Percentiles rank a stretch among this genome's conserved stretches.
phyloP scores from a whole-genome alignment of 305 asterid species.

The Stenogyne calaminthoides region DNA sequence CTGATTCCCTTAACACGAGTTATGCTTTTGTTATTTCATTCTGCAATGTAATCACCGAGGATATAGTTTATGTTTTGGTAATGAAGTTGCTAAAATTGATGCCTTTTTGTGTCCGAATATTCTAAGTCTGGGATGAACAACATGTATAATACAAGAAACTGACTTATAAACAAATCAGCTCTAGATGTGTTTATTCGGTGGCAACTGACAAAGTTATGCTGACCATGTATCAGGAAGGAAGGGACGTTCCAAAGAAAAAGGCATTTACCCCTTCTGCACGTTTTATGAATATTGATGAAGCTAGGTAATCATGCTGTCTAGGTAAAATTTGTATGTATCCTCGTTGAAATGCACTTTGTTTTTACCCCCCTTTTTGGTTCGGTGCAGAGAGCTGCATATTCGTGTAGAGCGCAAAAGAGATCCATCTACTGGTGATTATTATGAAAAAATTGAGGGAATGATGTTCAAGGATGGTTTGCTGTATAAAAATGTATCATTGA shows the following conservation, averaged over 20 bases:
- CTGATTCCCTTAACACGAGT: neutral
- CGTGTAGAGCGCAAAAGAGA: constrained; percentile 82
- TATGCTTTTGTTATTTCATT: neutral
- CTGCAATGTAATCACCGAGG: neutral
- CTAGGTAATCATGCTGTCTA: constrained; percentile 51
- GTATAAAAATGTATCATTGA: constrained; percentile 75
- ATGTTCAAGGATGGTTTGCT: constrained; percentile 90
- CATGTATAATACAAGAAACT: neutral
- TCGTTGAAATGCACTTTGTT: neutral
- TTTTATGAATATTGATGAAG: constrained; percentile 84
- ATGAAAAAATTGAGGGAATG: constrained; percentile 80
- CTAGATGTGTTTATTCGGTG: constrained; percentile 14
- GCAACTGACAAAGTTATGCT: constrained; percentile 11
- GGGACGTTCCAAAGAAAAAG: constrained; percentile 83
- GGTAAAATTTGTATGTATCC: neutral
- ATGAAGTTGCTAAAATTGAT: neutral
- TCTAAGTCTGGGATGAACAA: neutral
- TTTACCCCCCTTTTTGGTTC: neutral
- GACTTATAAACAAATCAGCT: neutral
- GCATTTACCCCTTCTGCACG: constrained; percentile 85
- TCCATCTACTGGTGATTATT: constrained; percentile 75
- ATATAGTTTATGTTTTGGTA: neutral
- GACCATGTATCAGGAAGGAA: constrained; percentile 69
- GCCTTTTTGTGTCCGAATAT: neutral
- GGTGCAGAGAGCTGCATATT: constrained; percentile 71